Evolutionary conservation across 805 yeast genomes (phyloP).

Genomic region (Kodamaea restingae): DNA sequence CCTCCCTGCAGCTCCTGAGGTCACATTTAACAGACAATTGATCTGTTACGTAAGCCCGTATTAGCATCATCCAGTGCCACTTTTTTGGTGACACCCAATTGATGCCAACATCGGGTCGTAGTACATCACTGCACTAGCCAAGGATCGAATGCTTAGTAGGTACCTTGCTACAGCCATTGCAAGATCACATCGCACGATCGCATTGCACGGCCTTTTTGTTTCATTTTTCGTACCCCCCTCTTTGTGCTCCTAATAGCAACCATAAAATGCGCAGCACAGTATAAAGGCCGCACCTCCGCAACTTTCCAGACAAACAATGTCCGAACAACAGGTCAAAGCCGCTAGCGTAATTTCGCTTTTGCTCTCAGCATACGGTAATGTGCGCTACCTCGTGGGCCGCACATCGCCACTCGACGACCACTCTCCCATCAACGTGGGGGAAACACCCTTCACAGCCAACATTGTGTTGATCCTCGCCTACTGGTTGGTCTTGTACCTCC

Average conservation of each 20-base stretch:
- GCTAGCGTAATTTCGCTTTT: slow-evolving; percentile 51
- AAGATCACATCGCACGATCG: no score
- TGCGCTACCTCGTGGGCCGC: slow-evolving; percentile 56
- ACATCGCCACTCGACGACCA: slow-evolving; percentile 40
- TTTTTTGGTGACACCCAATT: no score
- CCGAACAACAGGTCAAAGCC: slow-evolving; percentile 23
- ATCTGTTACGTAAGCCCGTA: no score
- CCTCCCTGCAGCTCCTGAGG: no score
- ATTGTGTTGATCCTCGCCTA: slow-evolving; percentile 46
- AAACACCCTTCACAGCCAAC: slow-evolving; percentile 70
- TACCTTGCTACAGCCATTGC: no score
- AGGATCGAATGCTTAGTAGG: no score
- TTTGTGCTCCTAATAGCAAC: neutral
- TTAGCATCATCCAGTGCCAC: no score
- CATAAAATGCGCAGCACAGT: neutral
- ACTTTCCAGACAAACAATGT: neutral
- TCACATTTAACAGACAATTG: no score
- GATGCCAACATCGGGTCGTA: no score
- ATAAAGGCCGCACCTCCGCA: neutral
- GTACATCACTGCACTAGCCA: neutral
- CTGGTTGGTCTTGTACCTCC: slow-evolving; percentile 53
- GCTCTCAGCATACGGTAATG: slow-evolving; percentile 52
- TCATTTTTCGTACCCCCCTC: no score
- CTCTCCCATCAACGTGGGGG: slow-evolving; percentile 48
- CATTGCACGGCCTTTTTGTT: no score